Percentiles rank a stretch among this genome's conserved stretches.
These are phyloP conservation scores for Pseudomicrostroma phylloplanum DNA, from an alignment of 1,284 basidiomycete genomes.

Conservation along the genomic window DNA sequence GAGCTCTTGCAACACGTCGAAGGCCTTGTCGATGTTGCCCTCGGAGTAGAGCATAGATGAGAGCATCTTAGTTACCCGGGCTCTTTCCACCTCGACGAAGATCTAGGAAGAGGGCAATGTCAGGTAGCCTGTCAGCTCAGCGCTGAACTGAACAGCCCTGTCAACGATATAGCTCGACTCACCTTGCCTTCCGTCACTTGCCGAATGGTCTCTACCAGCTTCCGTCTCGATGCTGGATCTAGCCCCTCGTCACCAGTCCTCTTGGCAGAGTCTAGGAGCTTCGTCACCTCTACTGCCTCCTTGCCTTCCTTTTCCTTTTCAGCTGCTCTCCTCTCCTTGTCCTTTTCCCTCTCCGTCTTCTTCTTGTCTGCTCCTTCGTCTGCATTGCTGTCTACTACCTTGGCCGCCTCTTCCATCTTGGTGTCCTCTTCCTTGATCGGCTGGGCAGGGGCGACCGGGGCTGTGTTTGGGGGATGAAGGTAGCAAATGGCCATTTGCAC, in stretches of 20 bases:
- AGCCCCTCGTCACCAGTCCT: constrained; percentile 36
- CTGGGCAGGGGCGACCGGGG: constrained; percentile 48
- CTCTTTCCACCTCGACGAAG: constrained; percentile 92
- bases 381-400: constrained; percentile 14
- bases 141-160: background rate
- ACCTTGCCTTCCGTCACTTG: constrained; percentile 94
- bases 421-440: constrained; percentile 68
- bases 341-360: constrained; percentile 20
- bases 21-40: constrained; percentile 40
- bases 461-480: constrained; percentile 22
- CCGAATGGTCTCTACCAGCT: constrained; percentile 66
- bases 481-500: constrained; percentile 56
- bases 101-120: constrained; percentile 60
- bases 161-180: constrained; percentile 26
- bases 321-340: constrained; percentile 17
- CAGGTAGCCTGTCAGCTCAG: background rate
- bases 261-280: constrained; percentile 36
- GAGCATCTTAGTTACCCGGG: constrained; percentile 61
- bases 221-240: constrained; percentile 22
- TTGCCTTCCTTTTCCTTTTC: constrained; percentile 37
- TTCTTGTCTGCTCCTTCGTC: constrained; percentile 24
- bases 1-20: constrained; percentile 68
- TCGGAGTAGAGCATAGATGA: constrained; percentile 37
- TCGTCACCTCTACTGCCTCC: constrained; percentile 33
- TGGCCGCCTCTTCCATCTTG: constrained; percentile 17